A percentile compares a stretch with the other conserved stretches of the same genome.
These are phyloP conservation scores for Hyphopichia fennica DNA, from an alignment of 1,139 yeast genomes.

Conservation along the genomic window DNA sequence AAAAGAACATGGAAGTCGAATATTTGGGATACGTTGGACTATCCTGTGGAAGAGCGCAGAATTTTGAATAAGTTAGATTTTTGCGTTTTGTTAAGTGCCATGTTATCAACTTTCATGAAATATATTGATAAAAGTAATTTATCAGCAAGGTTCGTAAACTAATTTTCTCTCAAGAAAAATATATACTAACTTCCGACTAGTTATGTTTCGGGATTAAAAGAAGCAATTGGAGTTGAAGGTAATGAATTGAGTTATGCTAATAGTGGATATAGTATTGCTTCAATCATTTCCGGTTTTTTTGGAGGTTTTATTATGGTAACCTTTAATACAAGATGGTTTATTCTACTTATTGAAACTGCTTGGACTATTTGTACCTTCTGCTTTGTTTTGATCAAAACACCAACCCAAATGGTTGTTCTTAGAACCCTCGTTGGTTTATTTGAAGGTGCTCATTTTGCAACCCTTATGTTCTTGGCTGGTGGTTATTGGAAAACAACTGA, in stretches of 20 bases:
- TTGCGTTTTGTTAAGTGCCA: slow-evolving; percentile 12
- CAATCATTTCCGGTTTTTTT: slow-evolving; percentile 8
- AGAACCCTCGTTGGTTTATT: slow-evolving; percentile 26
- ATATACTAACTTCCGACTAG: slow-evolving; percentile 26
- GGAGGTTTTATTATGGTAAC: slow-evolving; percentile 25
- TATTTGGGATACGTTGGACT: background rate
- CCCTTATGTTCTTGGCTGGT: slow-evolving; percentile 26
- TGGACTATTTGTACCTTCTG: slow-evolving; percentile 26
- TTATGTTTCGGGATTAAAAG: slow-evolving; percentile 28
- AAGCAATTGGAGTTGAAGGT: slow-evolving; percentile 26
- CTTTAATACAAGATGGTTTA: slow-evolving; percentile 11
- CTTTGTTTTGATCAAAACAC: slow-evolving; percentile 21
- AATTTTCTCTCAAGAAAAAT: slow-evolving; percentile 29
- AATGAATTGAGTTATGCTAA: slow-evolving; percentile 30
- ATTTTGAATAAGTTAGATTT: slow-evolving; percentile 10
- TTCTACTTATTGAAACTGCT: slow-evolving; percentile 15
- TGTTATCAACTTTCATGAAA: slow-evolving; percentile 33
- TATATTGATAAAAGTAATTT: slow-evolving; percentile 21
- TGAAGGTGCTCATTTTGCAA: slow-evolving; percentile 25
- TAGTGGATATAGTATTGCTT: slow-evolving; percentile 23
- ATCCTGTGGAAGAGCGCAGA: background rate
- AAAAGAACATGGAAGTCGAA: slow-evolving; percentile 1
- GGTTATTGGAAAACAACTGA: slow-evolving; percentile 22
- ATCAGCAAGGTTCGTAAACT: slow-evolving; percentile 29
- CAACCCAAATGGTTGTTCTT: slow-evolving; percentile 20